Evolutionary conservation across 1,284 basidiomycete species (phyloP).

Genomic region (Cryptococcus hybrid): DNA sequence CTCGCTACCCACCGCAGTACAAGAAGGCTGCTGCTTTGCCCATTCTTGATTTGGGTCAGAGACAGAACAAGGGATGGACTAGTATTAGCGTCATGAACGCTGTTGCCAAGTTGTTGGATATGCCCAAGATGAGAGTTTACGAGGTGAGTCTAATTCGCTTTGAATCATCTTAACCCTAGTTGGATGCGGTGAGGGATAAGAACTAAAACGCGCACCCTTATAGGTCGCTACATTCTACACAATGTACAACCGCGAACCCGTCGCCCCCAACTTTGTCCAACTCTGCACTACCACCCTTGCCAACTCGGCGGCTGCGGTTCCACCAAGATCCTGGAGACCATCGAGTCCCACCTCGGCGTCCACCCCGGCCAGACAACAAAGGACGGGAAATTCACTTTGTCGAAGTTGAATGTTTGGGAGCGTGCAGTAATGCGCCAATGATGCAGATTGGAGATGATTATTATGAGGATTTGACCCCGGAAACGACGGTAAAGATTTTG

Average conservation of each 20-base stretch:
- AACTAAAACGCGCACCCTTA: not conserved
- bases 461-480: constrained; percentile 97
- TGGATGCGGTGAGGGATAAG: not conserved
- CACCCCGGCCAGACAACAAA: constrained; percentile 87
- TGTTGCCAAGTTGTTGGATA: constrained; percentile 85
- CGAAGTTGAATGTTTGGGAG: constrained; percentile 98
- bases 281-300: constrained; percentile 98
- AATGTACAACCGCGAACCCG: constrained; percentile 98
- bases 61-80: constrained; percentile 99
- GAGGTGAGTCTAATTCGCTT: constrained; percentile 54
- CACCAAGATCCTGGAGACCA: constrained; percentile 82
- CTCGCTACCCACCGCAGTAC: constrained; percentile 93
- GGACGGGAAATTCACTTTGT: constrained; percentile 96
- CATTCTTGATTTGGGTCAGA: constrained; percentile 91
- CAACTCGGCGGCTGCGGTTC: constrained; percentile 86
- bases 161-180: not conserved
- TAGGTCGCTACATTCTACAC: constrained; percentile 97
- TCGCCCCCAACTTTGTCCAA: constrained; percentile 92
- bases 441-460: constrained; percentile 95
- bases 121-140: constrained; percentile 98
- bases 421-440: constrained; percentile 98
- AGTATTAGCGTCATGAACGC: constrained; percentile 99
- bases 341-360: constrained; percentile 78
- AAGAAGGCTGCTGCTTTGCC: constrained; percentile 98
- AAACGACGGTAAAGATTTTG: constrained; percentile 82